Evolutionary conservation across 202 grass and related monocot species (phyloP).

Genomic region (Sporobolus alterniflorus): DNA sequence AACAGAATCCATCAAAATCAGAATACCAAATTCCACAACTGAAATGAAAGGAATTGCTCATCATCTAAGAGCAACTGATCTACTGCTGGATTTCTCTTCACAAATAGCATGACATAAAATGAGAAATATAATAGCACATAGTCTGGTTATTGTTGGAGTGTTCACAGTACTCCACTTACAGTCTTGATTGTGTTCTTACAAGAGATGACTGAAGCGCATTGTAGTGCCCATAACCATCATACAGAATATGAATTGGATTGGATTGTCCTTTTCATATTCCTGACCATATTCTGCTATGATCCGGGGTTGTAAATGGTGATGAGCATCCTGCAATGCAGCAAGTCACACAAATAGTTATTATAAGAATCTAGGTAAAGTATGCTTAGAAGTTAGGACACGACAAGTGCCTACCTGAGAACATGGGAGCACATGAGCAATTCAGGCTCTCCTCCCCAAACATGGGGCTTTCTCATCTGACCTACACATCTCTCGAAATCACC

Average conservation of each 20-base stretch:
- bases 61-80: no score
- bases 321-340: conserved; percentile 71
- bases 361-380: not conserved
- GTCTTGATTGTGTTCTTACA: conserved; percentile 61
- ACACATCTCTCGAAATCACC: conserved; percentile 92
- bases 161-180: conserved; percentile 42
- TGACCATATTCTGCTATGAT: conserved; percentile 97
- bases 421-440: conserved; percentile 96
- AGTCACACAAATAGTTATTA: not conserved
- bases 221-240: conserved; percentile 90
- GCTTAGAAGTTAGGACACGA: not conserved
- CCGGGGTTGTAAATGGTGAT: conserved; percentile 85
- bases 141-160: conserved; percentile 28
- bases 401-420: conserved; percentile 66
- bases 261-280: conserved; percentile 92
- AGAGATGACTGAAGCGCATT: conserved; percentile 63
- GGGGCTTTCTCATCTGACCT: conserved; percentile 81
- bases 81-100: no score
- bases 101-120: not conserved
- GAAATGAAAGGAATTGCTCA: conserved; percentile 49
- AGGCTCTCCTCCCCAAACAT: conserved; percentile 94
- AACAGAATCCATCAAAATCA: conserved; percentile 24
- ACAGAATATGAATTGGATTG: conserved; percentile 78
- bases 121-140: not conserved
- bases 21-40: conserved; percentile 19